These are phyloP conservation scores for Eudorina sp. DNA, from an alignment of 139 green algal genomes.

Conservation along the genomic window DNA sequence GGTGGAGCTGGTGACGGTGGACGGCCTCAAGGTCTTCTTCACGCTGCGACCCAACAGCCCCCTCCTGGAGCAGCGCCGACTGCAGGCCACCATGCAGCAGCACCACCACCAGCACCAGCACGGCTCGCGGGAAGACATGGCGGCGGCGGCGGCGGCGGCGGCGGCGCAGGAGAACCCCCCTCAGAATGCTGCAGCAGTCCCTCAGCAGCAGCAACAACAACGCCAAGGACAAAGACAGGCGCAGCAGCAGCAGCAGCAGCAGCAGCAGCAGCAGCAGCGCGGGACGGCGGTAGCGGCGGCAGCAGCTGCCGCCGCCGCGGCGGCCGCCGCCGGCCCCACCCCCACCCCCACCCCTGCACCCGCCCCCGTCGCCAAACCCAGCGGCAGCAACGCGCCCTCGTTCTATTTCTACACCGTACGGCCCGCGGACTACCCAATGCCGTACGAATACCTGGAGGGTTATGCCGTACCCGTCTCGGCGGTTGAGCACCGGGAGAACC, in stretches of 20 bases:
- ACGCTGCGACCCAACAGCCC: conserved; percentile 1
- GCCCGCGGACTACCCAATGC: conserved; percentile 76
- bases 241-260: conserved; percentile 24
- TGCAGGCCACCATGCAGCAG: conserved; percentile 16
- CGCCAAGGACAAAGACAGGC: not conserved
- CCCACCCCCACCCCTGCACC: not conserved
- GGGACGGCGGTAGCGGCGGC: not conserved
- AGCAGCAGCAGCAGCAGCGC: conserved; percentile 12
- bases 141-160: no score
- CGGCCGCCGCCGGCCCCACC: not conserved
- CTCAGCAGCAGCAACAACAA: conserved; percentile 33
- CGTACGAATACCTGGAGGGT: conserved; percentile 17
- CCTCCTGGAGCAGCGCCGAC: conserved; percentile 23
- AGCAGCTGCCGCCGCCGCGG: not conserved
- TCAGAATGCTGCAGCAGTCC: no score
- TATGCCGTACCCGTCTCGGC: conserved; percentile 30
- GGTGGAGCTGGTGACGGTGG: conserved; percentile 79
- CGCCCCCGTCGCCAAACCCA: not conserved
- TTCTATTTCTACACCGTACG: conserved; percentile 80
- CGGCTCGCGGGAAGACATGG: no score
- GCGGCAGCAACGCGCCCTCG: not conserved
- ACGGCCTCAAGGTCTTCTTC: conserved; percentile 68
- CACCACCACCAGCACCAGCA: no score
- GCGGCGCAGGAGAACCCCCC: no score
- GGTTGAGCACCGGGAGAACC: conserved; percentile 27